Percentiles rank a stretch among this genome's conserved stretches.
Evolutionary conservation across 805 yeast genomes (phyloP).

Genomic region (Kodamaea hsintzibuensis): DNA sequence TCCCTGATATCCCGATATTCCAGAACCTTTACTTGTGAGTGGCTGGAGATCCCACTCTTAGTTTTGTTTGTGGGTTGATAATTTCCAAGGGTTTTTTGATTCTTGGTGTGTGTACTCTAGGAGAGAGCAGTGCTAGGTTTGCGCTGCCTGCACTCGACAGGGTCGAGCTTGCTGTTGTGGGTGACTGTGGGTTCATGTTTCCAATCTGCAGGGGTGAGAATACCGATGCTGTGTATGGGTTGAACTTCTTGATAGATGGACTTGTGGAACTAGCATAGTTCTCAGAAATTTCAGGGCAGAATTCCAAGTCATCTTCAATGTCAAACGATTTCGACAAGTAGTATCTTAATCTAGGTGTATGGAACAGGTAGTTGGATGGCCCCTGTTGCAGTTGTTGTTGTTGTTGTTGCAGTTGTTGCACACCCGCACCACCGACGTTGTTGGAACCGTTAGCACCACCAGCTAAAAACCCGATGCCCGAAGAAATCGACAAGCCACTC

Average conservation of each 20-base stretch:
- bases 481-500: conserved; percentile 1
- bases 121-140: conserved; percentile 25
- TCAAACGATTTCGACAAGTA: conserved; percentile 62
- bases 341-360: conserved; percentile 53
- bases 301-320: conserved; percentile 62
- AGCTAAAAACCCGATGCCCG: neutral
- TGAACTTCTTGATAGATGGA: conserved; percentile 51
- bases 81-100: conserved; percentile 61
- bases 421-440: neutral
- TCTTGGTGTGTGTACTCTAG: conserved; percentile 56
- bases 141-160: neutral
- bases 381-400: neutral
- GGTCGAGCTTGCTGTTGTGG: conserved; percentile 14
- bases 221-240: conserved; percentile 65
- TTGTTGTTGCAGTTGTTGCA: conserved; percentile 1
- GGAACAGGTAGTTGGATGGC: conserved; percentile 36
- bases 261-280: conserved; percentile 18
- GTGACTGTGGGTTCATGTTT: conserved; percentile 21
- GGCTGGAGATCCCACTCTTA: conserved; percentile 54
- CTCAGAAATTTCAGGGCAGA: conserved; percentile 60
- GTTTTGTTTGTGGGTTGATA: conserved; percentile 60
- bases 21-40: conserved; percentile 3
- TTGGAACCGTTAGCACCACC: neutral
- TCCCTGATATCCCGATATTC: neutral
- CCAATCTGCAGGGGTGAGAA: conserved; percentile 54